Conservation (phyloP, 768 basidiomycete species). For the Amanita pseudoporphyria region DNA sequence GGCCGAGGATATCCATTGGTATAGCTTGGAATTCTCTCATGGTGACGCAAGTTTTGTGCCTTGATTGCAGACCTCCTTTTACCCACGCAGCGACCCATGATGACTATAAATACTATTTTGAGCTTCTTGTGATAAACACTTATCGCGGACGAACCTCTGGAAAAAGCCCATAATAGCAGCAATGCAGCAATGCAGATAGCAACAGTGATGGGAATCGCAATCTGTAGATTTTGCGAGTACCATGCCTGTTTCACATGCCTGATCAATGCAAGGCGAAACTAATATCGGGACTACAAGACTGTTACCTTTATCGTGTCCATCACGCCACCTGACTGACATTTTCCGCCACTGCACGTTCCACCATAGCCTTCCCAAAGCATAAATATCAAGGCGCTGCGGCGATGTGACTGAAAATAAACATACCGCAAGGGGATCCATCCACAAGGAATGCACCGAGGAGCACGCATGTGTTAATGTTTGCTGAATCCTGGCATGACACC, state of each 20-base stretch:
- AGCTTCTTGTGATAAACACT: neutral
- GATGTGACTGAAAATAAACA: neutral
- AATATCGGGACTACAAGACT: constrained; percentile 8
- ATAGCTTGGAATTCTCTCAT: constrained; percentile 17
- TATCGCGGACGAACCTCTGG: neutral
- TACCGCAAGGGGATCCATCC: constrained; percentile 80
- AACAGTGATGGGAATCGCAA: constrained; percentile 71
- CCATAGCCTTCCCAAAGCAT: constrained; percentile 45
- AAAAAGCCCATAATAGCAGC: constrained; percentile 41
- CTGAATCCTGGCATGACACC: constrained; percentile 75
- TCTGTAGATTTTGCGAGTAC: constrained; percentile 69
- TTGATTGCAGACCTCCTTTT: constrained; percentile 10
- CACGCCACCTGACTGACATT: constrained; percentile 50
- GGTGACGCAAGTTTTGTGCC: constrained; percentile 7
- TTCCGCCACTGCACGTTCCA: constrained; percentile 54
- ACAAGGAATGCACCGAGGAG: constrained; percentile 61
- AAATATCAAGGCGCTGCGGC: constrained; percentile 8
- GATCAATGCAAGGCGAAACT: neutral
- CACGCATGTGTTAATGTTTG: constrained; percentile 48
- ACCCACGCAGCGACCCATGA: constrained; percentile 24
- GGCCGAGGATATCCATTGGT: constrained; percentile 7
- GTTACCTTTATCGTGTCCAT: constrained; percentile 53
- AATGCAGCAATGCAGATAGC: constrained; percentile 57
- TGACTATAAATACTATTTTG: constrained; percentile 14
- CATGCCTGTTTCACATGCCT: constrained; percentile 39